Percentiles rank a stretch among this genome's conserved stretches.
Conservation (phyloP, 805 yeast species). For the Saccharomycopsis babjevae region DNA sequence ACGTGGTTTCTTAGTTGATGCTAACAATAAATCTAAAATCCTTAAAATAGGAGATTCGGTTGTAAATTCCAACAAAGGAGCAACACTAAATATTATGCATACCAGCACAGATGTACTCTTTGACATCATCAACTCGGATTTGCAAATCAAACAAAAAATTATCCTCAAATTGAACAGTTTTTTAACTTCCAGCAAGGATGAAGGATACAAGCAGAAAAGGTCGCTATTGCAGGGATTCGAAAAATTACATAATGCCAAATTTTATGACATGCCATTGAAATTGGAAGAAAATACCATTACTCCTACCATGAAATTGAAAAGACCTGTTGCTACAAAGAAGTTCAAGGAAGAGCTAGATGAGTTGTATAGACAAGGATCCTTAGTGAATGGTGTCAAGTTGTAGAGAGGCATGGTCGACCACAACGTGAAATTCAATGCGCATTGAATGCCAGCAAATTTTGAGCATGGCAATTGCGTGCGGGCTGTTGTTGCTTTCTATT, state of each 20-base stretch:
- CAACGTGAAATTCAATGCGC: neutral
- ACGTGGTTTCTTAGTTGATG: neutral
- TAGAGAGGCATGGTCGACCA: neutral
- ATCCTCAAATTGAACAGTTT: conserved; percentile 6
- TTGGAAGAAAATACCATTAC: conserved; percentile 42
- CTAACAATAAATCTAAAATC: neutral
- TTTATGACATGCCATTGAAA: conserved; percentile 40
- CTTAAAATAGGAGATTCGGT: neutral
- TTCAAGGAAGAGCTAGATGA: conserved; percentile 29
- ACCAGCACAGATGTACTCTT: conserved; percentile 17
- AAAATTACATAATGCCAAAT: conserved; percentile 34
- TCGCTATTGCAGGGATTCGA: conserved; percentile 38
- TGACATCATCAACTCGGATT: conserved; percentile 27
- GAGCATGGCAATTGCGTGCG: no score
- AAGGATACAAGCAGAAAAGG: neutral
- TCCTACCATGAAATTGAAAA: conserved; percentile 41
- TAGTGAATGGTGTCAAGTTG: conserved; percentile 7
- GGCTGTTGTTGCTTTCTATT: no score
- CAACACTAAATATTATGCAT: neutral
- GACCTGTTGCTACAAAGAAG: conserved; percentile 31
- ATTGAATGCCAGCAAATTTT: no score
- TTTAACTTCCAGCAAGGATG: neutral
- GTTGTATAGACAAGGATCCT: conserved; percentile 34
- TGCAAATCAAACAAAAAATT: conserved; percentile 26
- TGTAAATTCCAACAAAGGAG: neutral